Conservation (phyloP, 2,329 filamentous ascomycete genomes). For the Aspergillus alliaceus region DNA sequence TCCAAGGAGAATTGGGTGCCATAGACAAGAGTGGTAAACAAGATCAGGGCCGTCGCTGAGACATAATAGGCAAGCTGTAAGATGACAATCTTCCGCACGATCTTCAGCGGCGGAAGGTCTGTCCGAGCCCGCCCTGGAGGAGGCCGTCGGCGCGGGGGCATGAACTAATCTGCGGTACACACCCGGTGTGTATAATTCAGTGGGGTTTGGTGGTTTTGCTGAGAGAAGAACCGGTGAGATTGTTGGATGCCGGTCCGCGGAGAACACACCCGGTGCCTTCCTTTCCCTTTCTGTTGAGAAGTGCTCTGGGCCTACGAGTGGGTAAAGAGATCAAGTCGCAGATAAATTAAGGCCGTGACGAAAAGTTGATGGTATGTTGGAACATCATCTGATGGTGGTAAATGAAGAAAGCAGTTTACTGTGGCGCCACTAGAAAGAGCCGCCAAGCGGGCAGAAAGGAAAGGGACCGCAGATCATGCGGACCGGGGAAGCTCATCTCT, state of each 20-base stretch:
- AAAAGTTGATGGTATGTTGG: not conserved
- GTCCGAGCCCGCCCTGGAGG: slow-evolving; percentile 65
- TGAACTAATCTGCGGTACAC: slow-evolving; percentile 25
- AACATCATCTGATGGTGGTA: not conserved
- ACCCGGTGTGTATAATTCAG: not conserved
- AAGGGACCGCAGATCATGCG: not conserved
- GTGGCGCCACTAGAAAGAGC: not conserved
- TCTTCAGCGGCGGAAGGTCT: slow-evolving; percentile 66
- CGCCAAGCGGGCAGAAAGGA: not conserved
- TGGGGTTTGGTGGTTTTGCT: not conserved
- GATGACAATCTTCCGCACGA: slow-evolving; percentile 65
- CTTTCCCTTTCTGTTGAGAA: not conserved
- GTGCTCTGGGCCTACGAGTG: not conserved
- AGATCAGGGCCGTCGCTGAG: slow-evolving; percentile 60
- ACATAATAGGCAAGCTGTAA: slow-evolving; percentile 67
- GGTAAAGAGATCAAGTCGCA: not conserved
- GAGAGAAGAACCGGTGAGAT: not conserved
- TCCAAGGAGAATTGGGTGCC: slow-evolving; percentile 60
- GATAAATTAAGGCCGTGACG: not conserved
- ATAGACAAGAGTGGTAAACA: slow-evolving; percentile 67
- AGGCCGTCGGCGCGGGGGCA: slow-evolving; percentile 55
- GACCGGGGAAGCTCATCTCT: not conserved
- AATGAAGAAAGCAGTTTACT: not conserved
- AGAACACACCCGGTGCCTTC: not conserved
- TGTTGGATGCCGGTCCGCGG: not conserved